Conservation (phyloP, 2,329 filamentous ascomycete species). For the Neonectria hederae region DNA sequence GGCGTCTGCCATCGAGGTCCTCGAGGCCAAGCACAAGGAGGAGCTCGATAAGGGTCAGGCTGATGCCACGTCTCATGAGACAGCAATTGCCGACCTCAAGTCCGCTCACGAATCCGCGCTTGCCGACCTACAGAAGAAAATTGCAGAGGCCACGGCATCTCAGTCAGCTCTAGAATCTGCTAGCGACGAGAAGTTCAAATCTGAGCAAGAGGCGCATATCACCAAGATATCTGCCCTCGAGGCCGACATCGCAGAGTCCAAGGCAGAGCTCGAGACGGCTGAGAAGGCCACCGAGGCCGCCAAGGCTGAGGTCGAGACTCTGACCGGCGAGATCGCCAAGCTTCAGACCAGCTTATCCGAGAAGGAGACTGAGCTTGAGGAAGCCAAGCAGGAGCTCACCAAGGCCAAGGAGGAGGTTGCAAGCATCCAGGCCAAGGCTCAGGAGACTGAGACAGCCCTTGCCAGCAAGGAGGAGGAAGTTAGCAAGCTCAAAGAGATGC, state of each 20-base stretch:
- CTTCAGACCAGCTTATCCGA: conserved; percentile 53
- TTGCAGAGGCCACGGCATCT: conserved; percentile 62
- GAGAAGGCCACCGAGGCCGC: conserved; percentile 56
- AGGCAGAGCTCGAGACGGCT: conserved; percentile 57
- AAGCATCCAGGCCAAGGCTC: conserved; percentile 60
- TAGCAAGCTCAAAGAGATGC: conserved; percentile 62
- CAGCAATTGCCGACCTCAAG: conserved; percentile 61
- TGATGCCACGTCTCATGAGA: conserved; percentile 57
- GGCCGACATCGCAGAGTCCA: conserved; percentile 61
- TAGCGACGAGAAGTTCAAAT: conserved; percentile 56
- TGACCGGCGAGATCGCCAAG: conserved; percentile 51
- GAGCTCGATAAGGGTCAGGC: conserved; percentile 59
- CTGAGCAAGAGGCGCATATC: conserved; percentile 55
- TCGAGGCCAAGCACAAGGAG: conserved; percentile 63
- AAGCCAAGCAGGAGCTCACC: conserved; percentile 51
- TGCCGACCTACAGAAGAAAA: conserved; percentile 62
- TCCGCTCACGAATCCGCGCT: conserved; percentile 58
- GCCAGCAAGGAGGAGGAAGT: conserved; percentile 60
- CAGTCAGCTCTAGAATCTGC: conserved; percentile 57
- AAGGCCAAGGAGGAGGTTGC: conserved; percentile 58
- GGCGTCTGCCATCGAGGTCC: conserved; percentile 54
- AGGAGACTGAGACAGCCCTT: conserved; percentile 57
- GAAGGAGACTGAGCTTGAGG: conserved; percentile 57
- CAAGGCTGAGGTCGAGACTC: conserved; percentile 56
- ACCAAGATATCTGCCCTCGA: conserved; percentile 62